Percentiles rank a stretch among this genome's conserved stretches.
Conservation (phyloP, 495 filamentous ascomycete genomes). For the Cladorrhinum samala region DNA sequence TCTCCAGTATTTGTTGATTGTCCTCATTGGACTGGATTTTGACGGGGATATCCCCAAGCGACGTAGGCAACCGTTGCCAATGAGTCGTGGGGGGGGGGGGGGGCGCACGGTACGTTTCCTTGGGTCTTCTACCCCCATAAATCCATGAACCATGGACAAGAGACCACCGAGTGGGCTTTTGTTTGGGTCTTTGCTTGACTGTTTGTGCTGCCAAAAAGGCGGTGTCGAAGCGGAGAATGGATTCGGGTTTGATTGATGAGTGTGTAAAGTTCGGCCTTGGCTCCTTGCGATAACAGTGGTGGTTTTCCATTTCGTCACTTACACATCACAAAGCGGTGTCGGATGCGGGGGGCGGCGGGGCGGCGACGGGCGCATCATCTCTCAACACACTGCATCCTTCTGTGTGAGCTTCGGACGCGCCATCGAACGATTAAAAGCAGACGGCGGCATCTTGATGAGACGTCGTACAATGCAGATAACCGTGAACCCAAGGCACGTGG, state of each 20-base stretch:
- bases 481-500: background rate
- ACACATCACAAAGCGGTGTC: too few relatives aligned
- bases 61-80: too few relatives aligned
- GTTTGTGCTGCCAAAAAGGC: background rate
- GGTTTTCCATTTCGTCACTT: too few relatives aligned
- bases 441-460: background rate
- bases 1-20: too few relatives aligned
- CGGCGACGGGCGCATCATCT: too few relatives aligned
- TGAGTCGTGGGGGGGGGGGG: too few relatives aligned
- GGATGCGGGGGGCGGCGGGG: background rate
- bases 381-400: too few relatives aligned
- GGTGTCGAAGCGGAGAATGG: constrained; percentile 3
- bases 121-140: too few relatives aligned
- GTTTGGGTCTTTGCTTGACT: background rate
- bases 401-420: too few relatives aligned
- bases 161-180: background rate
- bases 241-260: background rate
- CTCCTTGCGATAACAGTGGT: background rate
- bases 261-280: background rate
- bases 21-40: too few relatives aligned
- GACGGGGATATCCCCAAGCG: too few relatives aligned
- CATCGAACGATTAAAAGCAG: background rate
- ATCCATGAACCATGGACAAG: background rate
- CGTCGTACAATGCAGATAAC: background rate
- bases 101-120: too few relatives aligned